Base-by-base conservation (phyloP, 257 asterid genomes). In the Rauvolfia tetraphylla region DNA sequence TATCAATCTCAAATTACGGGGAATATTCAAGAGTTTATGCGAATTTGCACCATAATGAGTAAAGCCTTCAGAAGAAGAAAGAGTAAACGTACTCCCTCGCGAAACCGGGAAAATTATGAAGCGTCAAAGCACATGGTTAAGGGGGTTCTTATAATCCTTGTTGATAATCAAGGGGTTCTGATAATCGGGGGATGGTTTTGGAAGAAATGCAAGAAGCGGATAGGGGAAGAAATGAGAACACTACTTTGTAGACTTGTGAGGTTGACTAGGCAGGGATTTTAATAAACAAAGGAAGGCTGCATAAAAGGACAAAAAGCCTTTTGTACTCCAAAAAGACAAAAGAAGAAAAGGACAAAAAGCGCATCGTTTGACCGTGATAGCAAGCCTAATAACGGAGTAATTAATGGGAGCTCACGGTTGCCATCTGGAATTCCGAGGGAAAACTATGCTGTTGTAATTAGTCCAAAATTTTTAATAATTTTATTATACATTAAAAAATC, bases 11-110 rank as follows among this genome's bases (percentile, higher is more conserved):
- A 69, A 82, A 42, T 78, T 36, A 25, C 69, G 80, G 86, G 84
- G 88, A 76, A 84, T 86, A 76, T 86, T 38, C 84, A 36, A n/a
- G 57, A 34, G 54, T 51, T 66, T 36, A 84, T 83, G 53, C 81
- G 81, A 27, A 70, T 31, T 44, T 39, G 18, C 18, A 27, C n/a
- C 17, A 4, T 15, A 46, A 46, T 15, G n/a, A n/a, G n/a, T n/a
- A n/a, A n/a, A n/a, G n/a, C n/a, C n/a, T n/a, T n/a, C n/a, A n/a
- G n/a, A n/a, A n/a, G n/a, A n/a, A n/a, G n/a, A 72, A 6, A 14
- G 15, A 42, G 53, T 68, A 66, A 34, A 66, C 22, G 27, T 22
- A 0, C 22, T 7, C 3, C 18, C 34, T 38, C 17, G 13, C 18
- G 14, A 2, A 25, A 33, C 58, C 46, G 44, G 71, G 38, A 31